phyloP scores from a whole-genome alignment of 1,284 basidiomycete species.

The Rhodotorula sp. region DNA sequence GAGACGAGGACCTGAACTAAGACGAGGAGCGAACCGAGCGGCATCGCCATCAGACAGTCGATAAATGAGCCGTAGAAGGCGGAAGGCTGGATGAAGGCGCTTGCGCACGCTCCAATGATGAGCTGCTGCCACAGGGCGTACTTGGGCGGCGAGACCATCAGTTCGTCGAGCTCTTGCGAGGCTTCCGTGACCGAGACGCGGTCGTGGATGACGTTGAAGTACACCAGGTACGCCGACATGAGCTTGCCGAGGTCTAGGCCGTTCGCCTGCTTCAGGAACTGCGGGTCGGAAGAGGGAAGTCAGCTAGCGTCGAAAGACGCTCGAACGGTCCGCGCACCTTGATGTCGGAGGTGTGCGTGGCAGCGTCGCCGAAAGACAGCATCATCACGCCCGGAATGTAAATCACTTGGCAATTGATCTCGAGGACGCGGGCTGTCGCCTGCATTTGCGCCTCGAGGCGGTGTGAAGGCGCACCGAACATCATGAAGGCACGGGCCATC shows the following conservation, averaged over 20 bases:
- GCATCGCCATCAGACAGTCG: conserved; percentile 71
- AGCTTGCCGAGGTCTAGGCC: conserved; percentile 75
- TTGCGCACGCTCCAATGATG: conserved; percentile 77
- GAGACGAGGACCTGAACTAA: conserved; percentile 67
- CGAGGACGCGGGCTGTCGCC: conserved; percentile 78
- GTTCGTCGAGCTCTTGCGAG: conserved; percentile 65
- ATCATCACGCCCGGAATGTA: conserved; percentile 72
- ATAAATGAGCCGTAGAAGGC: conserved; percentile 73
- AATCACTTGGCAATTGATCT: conserved; percentile 78
- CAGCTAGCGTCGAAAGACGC: conserved; percentile 35
- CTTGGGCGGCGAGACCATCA: conserved; percentile 60
- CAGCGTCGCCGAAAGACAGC: conserved; percentile 71
- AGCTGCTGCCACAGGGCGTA: conserved; percentile 68
- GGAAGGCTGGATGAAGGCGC: conserved; percentile 62
- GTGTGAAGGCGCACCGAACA: conserved; percentile 90
- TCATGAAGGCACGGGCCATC: conserved; percentile 85
- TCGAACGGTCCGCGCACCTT: conserved; percentile 52
- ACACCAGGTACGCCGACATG: conserved; percentile 70
- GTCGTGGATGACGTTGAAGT: conserved; percentile 67
- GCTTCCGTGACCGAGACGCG: conserved; percentile 77
- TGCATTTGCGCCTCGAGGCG: conserved; percentile 83
- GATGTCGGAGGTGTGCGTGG: conserved; percentile 80
- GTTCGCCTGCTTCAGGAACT: conserved; percentile 71
- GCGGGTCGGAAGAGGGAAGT: background rate
- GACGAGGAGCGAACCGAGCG: conserved; percentile 76